Conservation (phyloP, 1,284 basidiomycete species). For the Vanrija sp. region DNA sequence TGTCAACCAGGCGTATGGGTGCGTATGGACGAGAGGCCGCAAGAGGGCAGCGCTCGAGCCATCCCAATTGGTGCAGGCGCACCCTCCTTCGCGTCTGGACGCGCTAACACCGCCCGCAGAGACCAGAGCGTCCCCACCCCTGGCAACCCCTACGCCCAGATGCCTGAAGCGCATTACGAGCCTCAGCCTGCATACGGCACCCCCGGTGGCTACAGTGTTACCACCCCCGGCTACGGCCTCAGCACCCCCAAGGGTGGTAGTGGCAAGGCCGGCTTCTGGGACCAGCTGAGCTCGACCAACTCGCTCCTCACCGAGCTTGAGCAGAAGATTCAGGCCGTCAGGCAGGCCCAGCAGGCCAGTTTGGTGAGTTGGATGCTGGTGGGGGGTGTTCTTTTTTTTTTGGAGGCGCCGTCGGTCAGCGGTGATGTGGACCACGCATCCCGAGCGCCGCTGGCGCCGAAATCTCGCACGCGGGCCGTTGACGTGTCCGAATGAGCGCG, state of each 20-base stretch:
- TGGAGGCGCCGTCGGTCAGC: too few species aligned
- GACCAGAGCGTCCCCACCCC: conserved; percentile 23
- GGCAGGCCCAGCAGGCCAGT: conserved; percentile 40
- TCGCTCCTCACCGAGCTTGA: conserved; percentile 38
- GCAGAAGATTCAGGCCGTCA: conserved; percentile 45
- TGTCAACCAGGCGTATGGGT: neutral
- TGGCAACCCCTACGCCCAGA: conserved; percentile 39
- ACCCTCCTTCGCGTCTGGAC: neutral
- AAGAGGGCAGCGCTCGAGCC: too few species aligned
- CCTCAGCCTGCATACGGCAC: conserved; percentile 17
- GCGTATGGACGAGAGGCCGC: too few species aligned
- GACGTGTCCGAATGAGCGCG: too few species aligned
- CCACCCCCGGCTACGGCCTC: conserved; percentile 38
- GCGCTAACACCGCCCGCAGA: conserved; percentile 9
- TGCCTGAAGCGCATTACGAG: conserved; percentile 13
- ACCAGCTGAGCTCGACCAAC: conserved; percentile 35
- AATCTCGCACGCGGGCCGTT: too few species aligned
- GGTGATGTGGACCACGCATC: too few species aligned
- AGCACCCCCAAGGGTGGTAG: conserved; percentile 9
- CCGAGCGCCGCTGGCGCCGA: too few species aligned
- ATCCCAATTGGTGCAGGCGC: too few species aligned
- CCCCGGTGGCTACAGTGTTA: conserved; percentile 16
- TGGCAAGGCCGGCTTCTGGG: conserved; percentile 42
- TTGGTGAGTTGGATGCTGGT: conserved; percentile 23
- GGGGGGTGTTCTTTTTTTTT: neutral